These are phyloP conservation scores for Saccharomycopsis selenospora DNA, from an alignment of 805 yeast species.

Conservation along the genomic window DNA sequence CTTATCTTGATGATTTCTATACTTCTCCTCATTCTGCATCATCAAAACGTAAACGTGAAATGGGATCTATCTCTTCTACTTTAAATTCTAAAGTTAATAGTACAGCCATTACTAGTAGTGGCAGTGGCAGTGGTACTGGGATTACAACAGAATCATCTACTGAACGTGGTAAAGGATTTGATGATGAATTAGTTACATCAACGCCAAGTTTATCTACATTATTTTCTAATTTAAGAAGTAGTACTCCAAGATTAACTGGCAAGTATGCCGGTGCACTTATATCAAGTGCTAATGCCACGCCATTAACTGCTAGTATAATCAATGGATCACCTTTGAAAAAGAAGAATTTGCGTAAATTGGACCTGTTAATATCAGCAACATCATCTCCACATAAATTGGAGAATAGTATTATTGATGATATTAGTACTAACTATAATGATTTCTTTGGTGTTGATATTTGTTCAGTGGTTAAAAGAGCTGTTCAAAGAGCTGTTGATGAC, in stretches of 20 bases:
- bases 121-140: no score
- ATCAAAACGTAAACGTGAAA: constrained; percentile 22
- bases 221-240: not conserved
- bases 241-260: not conserved
- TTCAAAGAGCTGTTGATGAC: constrained; percentile 25
- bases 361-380: not conserved
- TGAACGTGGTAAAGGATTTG: no score
- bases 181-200: constrained; percentile 24
- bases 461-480: constrained; percentile 41
- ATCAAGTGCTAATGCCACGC: not conserved
- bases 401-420: constrained; percentile 20
- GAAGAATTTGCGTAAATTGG: not conserved
- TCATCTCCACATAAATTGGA: constrained; percentile 14
- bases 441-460: constrained; percentile 53
- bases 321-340: not conserved
- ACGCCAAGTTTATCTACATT: not conserved
- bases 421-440: constrained; percentile 33
- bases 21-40: constrained; percentile 39
- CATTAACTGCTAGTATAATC: not conserved
- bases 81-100: not conserved
- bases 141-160: no score
- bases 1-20: constrained; percentile 60
- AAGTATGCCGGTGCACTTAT: not conserved
- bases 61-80: not conserved
- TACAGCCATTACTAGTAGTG: not conserved